Evolutionary conservation across 106 monocot genomes (phyloP).

Genomic region (Xerophyta viscosa): DNA sequence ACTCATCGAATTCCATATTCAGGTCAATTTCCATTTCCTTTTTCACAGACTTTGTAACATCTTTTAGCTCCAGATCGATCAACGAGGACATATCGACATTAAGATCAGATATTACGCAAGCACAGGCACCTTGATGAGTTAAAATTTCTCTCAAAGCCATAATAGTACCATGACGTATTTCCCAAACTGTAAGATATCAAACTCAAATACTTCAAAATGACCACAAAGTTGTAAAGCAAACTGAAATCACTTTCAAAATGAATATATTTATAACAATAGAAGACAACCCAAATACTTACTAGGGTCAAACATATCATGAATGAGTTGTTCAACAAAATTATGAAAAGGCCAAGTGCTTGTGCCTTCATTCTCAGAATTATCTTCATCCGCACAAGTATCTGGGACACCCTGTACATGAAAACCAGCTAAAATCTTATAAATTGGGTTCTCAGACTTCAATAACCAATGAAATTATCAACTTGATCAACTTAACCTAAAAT

Average conservation of each 20-base stretch:
- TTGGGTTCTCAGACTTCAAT: too few relatives aligned
- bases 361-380: conserved; percentile 31
- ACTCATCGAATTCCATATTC: conserved; percentile 46
- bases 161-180: conserved; percentile 88
- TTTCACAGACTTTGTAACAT: conserved; percentile 20
- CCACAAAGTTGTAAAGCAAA: too few relatives aligned
- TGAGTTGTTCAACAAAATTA: conserved; percentile 79
- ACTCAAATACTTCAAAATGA: too few relatives aligned
- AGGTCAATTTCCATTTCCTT: conserved; percentile 56
- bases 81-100: conserved; percentile 31
- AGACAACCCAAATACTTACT: conserved; percentile 16
- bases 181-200: conserved; percentile 65
- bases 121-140: conserved; percentile 84
- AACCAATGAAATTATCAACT: too few relatives aligned
- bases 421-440: too few relatives aligned
- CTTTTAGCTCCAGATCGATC: conserved; percentile 30
- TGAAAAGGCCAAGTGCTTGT: conserved; percentile 83
- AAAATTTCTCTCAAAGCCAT: conserved; percentile 96
- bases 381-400: conserved; percentile 49
- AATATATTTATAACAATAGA: too few relatives aligned
- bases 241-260: too few relatives aligned
- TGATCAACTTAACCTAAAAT: too few relatives aligned
- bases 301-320: conserved; percentile 98
- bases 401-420: conserved; percentile 31
- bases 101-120: conserved; percentile 67